Evolutionary conservation across 2,329 filamentous ascomycete genomes (phyloP).

Genomic region (Albophoma yamanashiensis): DNA sequence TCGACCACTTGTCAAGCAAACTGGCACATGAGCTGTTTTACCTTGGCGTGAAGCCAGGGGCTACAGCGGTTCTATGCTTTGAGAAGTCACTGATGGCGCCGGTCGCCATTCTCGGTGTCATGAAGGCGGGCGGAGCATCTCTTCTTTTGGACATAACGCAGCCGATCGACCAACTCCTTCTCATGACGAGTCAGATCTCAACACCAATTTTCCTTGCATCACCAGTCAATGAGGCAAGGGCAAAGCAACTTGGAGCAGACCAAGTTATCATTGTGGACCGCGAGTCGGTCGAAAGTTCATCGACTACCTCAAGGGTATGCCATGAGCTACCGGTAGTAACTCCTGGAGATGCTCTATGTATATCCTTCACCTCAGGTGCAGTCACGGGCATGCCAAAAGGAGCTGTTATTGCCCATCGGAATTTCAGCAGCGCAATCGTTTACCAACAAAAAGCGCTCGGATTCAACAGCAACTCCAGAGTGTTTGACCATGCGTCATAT

Average conservation of each 20-base stretch:
- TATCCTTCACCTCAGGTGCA: conserved; percentile 43
- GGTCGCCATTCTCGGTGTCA: conserved; percentile 11
- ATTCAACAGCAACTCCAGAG: conserved; percentile 2
- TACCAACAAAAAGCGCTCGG: conserved; percentile 5
- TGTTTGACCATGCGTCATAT: conserved; percentile 5
- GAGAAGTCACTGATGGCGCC: conserved; percentile 12
- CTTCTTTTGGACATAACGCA: conserved; percentile 15
- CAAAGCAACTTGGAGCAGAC: background rate
- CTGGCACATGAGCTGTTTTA: conserved; percentile 6
- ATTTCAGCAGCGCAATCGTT: conserved; percentile 5
- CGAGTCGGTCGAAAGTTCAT: background rate
- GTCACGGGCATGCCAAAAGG: conserved; percentile 38
- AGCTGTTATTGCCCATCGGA: conserved; percentile 22
- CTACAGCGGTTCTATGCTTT: conserved; percentile 10
- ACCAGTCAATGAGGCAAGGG: conserved; percentile 1
- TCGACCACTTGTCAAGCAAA: conserved; percentile 10
- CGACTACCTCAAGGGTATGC: background rate
- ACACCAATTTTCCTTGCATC: conserved; percentile 10
- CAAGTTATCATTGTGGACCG: conserved; percentile 1
- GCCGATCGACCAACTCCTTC: conserved; percentile 7
- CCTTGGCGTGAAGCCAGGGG: conserved; percentile 15
- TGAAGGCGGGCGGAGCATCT: conserved; percentile 11
- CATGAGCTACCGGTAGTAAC: conserved; percentile 3
- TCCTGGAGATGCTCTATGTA: conserved; percentile 9
- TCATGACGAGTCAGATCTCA: conserved; percentile 8